Evolutionary conservation across 1,139 yeast species (phyloP).

Genomic region (Geotrichum citri-aurantii): DNA sequence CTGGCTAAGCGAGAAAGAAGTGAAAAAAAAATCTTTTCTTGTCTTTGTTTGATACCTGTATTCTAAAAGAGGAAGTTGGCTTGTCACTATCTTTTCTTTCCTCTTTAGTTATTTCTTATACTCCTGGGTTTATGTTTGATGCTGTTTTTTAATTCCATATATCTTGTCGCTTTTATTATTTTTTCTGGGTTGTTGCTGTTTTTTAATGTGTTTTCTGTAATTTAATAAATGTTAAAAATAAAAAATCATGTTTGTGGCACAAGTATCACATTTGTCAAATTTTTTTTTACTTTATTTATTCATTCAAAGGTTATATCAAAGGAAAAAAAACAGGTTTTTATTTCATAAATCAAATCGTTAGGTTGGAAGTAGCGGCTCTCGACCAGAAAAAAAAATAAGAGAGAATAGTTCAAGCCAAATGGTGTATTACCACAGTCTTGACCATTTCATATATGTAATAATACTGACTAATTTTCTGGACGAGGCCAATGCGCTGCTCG

Average conservation of each 20-base stretch:
- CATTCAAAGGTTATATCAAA: too few species aligned
- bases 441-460: slow-evolving; percentile 43
- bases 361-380: neutral
- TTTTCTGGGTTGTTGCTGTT: neutral
- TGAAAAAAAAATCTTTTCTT: too few species aligned
- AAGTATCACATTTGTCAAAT: too few species aligned
- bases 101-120: neutral
- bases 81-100: neutral
- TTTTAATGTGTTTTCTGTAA: neutral
- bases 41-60: neutral
- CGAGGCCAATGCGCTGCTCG: slow-evolving; percentile 58
- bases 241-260: too few species aligned
- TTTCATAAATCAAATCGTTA: neutral
- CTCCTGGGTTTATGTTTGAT: neutral
- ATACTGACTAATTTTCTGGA: slow-evolving; percentile 56
- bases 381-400: neutral
- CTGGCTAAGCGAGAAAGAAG: slow-evolving; percentile 52
- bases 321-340: neutral
- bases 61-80: neutral
- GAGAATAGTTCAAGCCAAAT: neutral
- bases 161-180: too few species aligned
- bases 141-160: too few species aligned
- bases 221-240: neutral
- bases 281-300: too few species aligned
- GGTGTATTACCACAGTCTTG: slow-evolving; percentile 15